Evolutionary conservation across 2,329 filamentous ascomycete species (phyloP).

Genomic region (Monilinia laxa): DNA sequence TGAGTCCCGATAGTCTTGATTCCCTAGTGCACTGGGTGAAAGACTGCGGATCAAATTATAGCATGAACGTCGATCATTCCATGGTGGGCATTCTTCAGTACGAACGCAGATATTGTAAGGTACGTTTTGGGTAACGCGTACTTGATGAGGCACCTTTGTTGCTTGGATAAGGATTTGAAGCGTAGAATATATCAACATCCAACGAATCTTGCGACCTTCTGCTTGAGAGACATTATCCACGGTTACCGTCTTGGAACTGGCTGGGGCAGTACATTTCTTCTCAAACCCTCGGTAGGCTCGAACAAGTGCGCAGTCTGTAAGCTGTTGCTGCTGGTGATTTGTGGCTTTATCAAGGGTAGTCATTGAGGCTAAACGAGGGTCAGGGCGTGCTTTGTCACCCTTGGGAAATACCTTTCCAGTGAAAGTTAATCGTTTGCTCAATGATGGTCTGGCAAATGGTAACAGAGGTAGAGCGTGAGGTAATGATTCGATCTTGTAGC

Average conservation of each 20-base stretch:
- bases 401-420: constrained; percentile 30
- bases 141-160: constrained; percentile 59
- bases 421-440: constrained; percentile 31
- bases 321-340: constrained; percentile 43
- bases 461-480: constrained; percentile 66
- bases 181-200: constrained; percentile 72
- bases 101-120: constrained; percentile 51
- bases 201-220: constrained; percentile 74
- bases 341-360: constrained; percentile 53
- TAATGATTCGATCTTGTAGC: constrained; percentile 59
- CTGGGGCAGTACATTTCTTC: constrained; percentile 51
- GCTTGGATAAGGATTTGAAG: constrained; percentile 70
- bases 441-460: constrained; percentile 30
- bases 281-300: constrained; percentile 70
- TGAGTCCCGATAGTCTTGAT: constrained; percentile 23
- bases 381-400: constrained; percentile 46
- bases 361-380: constrained; percentile 51
- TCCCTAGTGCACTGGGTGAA: constrained; percentile 30
- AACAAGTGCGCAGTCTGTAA: constrained; percentile 54
- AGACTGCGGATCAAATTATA: constrained; percentile 26
- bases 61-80: constrained; percentile 31
- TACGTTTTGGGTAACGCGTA: constrained; percentile 55
- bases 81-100: constrained; percentile 35
- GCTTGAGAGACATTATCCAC: constrained; percentile 56
- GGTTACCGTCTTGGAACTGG: constrained; percentile 55